Percentiles rank a stretch among this genome's conserved stretches.
phyloP scores from a whole-genome alignment of 495 filamentous ascomycete genomes.

The Talaromyces nanjingensis region DNA sequence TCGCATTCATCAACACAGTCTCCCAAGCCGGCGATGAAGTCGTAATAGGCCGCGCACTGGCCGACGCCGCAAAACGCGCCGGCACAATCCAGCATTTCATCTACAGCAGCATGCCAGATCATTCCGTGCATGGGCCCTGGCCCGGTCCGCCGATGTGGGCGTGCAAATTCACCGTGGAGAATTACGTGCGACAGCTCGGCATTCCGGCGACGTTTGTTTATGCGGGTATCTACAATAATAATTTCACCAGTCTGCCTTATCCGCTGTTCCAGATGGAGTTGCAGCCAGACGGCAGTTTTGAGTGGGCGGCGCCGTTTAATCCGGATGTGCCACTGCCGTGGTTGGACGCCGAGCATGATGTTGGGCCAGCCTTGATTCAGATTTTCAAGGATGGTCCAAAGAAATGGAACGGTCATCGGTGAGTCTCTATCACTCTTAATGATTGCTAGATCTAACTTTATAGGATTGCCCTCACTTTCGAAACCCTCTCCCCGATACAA shows the following conservation, averaged over 20 bases:
- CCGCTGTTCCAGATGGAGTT: conserved; percentile 92
- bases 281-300: conserved; percentile 72
- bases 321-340: conserved; percentile 84
- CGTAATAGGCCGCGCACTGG: conserved; percentile 75
- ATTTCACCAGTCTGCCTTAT: conserved; percentile 90
- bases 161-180: conserved; percentile 83
- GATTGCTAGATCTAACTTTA: conserved; percentile 6
- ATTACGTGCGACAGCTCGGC: conserved; percentile 76
- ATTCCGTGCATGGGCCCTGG: conserved; percentile 71
- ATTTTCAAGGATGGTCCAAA: conserved; percentile 87
- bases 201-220: conserved; percentile 90
- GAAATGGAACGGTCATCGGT: conserved; percentile 81
- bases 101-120: conserved; percentile 96
- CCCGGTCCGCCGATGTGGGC: conserved; percentile 84
- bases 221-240: conserved; percentile 97
- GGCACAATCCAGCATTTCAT: conserved; percentile 80
- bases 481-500: conserved; percentile 76
- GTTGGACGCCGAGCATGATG: conserved; percentile 95
- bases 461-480: conserved; percentile 88
- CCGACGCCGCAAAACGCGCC: conserved; percentile 80
- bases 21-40: conserved; percentile 89
- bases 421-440: conserved; percentile 19
- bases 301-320: conserved; percentile 93
- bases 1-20: conserved; percentile 98
- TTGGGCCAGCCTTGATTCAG: conserved; percentile 89